Evolutionary conservation across 2,329 filamentous ascomycete genomes (phyloP), one percentile per base, ranked within the genome.

Genomic region (Paecilomyces sp.): DNA sequence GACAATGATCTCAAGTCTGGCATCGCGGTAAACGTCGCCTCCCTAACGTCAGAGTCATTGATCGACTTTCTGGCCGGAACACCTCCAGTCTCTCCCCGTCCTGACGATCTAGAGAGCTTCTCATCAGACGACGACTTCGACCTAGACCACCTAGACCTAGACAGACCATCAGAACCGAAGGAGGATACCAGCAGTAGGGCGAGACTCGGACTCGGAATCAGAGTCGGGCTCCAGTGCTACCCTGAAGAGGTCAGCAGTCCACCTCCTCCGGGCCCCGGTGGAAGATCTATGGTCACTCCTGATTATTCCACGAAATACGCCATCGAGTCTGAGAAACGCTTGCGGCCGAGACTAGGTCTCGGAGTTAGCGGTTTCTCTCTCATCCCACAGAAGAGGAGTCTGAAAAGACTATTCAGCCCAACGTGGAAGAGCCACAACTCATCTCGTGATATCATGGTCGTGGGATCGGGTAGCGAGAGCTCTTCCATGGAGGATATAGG

Each of bases 211-310:
- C 57, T 59, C 24, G 57, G 57, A 12, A 51, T 59, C 57, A 36
- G 36, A 5, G 53, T 59, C 25, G 57, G 53, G 15, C 22, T 57
- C 55, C 47, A 63, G 58, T 50, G 63, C 62, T 47, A 62, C 57
- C 51, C 62, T 12, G 33, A 57, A 60, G 52, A 61, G 55, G 24
- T 63, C 57, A 24, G 58, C 59, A 55, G 65, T 64, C 62, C 64
- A 22, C 56, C 65, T 8, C 66, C 66, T 2, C 64, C 66, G 1
- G 62, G 56, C 9, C 66, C 66, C 3, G 62, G 60, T 34, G 66
- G 65, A 11, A 58, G 64, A 53, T 25, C 58, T 3, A 67, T 67
- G 65, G 63, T 67, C 28, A 60, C 63, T n/a, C 64, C 64, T 13
- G 64, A 66, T 55, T 66, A 63, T 33, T 64, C 62, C 22, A 33